Conservation (phyloP, 805 yeast genomes). For the Cyberlindnera americana region DNA sequence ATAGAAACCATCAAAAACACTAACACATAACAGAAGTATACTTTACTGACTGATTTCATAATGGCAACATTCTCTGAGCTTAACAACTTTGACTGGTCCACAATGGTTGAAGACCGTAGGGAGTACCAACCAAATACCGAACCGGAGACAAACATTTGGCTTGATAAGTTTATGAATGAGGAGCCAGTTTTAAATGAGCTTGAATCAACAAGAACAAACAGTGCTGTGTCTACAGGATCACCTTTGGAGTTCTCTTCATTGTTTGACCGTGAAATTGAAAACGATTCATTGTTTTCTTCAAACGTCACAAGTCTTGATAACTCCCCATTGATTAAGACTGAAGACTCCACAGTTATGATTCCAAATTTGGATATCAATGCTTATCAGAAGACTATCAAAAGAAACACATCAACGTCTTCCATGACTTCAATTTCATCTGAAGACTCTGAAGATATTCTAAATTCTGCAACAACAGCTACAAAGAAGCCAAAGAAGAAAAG, state of each 20-base stretch:
- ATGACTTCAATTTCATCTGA: conserved; percentile 12
- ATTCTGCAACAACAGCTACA: conserved; percentile 5
- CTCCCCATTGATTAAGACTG: conserved; percentile 30
- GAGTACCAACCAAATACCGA: conserved; percentile 13
- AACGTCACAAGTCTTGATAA: conserved; percentile 27
- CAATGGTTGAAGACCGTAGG: conserved; percentile 20
- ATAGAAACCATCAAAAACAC: no score
- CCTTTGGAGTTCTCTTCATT: conserved; percentile 28
- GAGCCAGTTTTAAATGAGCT: conserved; percentile 9
- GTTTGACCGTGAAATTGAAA: conserved; percentile 21
- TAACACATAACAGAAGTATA: no score
- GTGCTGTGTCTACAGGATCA: conserved; percentile 15
- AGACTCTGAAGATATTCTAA: neutral
- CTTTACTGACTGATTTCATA: no score
- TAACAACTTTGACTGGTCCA: conserved; percentile 26
- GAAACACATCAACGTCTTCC: conserved; percentile 16
- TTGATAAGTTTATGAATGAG: conserved; percentile 21
- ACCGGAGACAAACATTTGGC: conserved; percentile 22
- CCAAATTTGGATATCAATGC: conserved; percentile 9
- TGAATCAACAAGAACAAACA: conserved; percentile 12
- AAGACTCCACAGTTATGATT: conserved; percentile 9
- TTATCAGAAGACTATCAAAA: conserved; percentile 3
- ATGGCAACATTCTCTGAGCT: conserved; percentile 24
- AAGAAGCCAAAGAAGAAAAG: conserved; percentile 39
- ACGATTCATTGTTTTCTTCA: conserved; percentile 25